A percentile compares a stretch with the other conserved stretches of the same genome.
These are phyloP conservation scores for Quercus tomentella DNA, from an alignment of 331 rosid species.

Conservation along the genomic window DNA sequence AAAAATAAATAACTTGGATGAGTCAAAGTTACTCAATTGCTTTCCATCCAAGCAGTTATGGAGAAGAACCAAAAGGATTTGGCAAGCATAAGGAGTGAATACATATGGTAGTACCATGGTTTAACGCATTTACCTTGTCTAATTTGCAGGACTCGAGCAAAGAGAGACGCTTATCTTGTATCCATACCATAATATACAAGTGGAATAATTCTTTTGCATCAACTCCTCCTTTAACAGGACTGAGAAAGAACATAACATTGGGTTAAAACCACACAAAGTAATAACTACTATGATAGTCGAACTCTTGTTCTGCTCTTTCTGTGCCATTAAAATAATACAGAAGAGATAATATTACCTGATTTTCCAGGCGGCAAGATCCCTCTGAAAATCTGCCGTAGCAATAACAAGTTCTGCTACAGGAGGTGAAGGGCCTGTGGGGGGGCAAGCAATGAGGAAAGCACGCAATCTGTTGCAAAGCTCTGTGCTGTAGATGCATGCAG, in stretches of 20 bases:
- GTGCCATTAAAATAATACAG: neutral
- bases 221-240: conserved; percentile 87
- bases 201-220: conserved; percentile 97
- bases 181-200: conserved; percentile 89
- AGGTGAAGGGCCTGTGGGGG: conserved; percentile 81
- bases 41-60: neutral
- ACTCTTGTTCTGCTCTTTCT: neutral
- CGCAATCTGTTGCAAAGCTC: conserved; percentile 88
- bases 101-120: neutral
- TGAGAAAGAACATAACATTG: conserved; percentile 25
- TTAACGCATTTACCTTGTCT: conserved; percentile 68
- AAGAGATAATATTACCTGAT: conserved; percentile 47
- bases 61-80: neutral
- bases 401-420: conserved; percentile 94
- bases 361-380: conserved; percentile 75
- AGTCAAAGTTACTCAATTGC: no score
- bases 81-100: conserved; percentile 2
- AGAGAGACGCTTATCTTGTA: conserved; percentile 78
- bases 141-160: conserved; percentile 88
- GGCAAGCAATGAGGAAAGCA: conserved; percentile 91
- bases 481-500: conserved; percentile 84
- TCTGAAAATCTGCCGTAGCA: conserved; percentile 93
- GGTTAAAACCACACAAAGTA: neutral
- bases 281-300: neutral
- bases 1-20: no score